Percentiles rank a stretch among this genome's conserved stretches.
phyloP scores from a whole-genome alignment of 1,139 yeast species.

The Magnusiomyces sp. region DNA sequence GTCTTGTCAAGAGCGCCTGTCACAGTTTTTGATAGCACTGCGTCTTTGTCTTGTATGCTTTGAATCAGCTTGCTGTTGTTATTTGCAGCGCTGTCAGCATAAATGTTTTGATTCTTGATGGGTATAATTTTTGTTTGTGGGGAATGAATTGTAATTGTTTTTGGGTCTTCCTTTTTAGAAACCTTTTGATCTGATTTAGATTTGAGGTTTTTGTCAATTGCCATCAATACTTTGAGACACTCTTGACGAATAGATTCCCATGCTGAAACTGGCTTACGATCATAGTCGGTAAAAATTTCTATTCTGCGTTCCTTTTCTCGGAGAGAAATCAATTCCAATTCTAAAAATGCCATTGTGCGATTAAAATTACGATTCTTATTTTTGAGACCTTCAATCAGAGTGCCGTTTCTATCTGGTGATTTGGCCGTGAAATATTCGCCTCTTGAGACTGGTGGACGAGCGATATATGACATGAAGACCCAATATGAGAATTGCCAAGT shows the following conservation, averaged over 20 bases:
- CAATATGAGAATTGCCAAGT: conserved; percentile 59
- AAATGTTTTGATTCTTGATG: too few relatives aligned
- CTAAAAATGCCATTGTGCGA: conserved; percentile 34
- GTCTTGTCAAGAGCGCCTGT: conserved; percentile 13
- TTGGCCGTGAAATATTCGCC: conserved; percentile 60
- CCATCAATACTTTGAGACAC: conserved; percentile 15
- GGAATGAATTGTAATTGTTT: conserved; percentile 1
- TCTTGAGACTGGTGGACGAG: conserved; percentile 75
- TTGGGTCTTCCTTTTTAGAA: conserved; percentile 10
- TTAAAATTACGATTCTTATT: conserved; percentile 45
- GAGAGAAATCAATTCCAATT: conserved; percentile 29
- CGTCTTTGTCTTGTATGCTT: conserved; percentile 24
- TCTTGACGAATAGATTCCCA: conserved; percentile 4
- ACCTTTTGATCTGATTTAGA: background rate
- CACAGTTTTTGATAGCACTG: conserved; percentile 19
- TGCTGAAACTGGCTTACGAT: conserved; percentile 20
- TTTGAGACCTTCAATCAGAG: conserved; percentile 65
- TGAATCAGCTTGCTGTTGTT: conserved; percentile 19
- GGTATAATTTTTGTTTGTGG: too few relatives aligned
- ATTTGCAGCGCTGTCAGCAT: too few relatives aligned
- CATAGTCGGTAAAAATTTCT: conserved; percentile 31
- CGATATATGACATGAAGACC: conserved; percentile 62
- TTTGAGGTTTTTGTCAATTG: conserved; percentile 9
- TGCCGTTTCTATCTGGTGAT: conserved; percentile 54
- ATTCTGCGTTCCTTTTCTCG: conserved; percentile 27